Evolutionary conservation across 1,139 yeast species (phyloP).

Genomic region (Suzukiozyma palmioleophila): DNA sequence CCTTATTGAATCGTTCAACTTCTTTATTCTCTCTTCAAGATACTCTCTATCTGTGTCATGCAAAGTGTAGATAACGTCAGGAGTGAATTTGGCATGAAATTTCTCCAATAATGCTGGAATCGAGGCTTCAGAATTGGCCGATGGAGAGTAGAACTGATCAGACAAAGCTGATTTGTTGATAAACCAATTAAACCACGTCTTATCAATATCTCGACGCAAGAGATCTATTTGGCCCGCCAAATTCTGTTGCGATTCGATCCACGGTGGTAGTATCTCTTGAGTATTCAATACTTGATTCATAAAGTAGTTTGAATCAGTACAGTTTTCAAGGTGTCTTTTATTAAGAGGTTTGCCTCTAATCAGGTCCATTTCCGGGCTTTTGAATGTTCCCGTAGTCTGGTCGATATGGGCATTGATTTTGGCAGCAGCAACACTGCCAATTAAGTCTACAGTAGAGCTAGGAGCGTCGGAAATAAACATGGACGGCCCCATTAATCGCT

Average conservation of each 20-base stretch:
- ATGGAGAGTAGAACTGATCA: constrained; percentile 9
- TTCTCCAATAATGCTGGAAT: constrained; percentile 10
- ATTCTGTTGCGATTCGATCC: constrained; percentile 77
- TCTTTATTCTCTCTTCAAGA: constrained; percentile 39
- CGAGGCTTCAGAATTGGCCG: constrained; percentile 13
- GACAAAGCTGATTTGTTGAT: constrained; percentile 19
- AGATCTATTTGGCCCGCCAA: constrained; percentile 42
- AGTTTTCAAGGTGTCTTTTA: constrained; percentile 56
- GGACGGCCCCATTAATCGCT: constrained; percentile 57
- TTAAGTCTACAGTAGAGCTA: constrained; percentile 36
- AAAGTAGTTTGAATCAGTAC: constrained; percentile 39
- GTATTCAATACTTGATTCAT: constrained; percentile 56
- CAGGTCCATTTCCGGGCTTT: constrained; percentile 37
- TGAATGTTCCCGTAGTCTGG: constrained; percentile 58
- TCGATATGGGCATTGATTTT: constrained; percentile 70
- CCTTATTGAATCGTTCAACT: constrained; percentile 57
- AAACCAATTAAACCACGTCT: constrained; percentile 40
- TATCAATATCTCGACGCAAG: constrained; percentile 43
- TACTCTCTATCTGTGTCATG: constrained; percentile 19
- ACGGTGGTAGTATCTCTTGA: constrained; percentile 81
- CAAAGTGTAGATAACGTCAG: constrained; percentile 5
- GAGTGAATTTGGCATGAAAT: constrained; percentile 6
- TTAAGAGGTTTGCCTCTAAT: constrained; percentile 63
- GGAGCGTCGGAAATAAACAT: constrained; percentile 41
- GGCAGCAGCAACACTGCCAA: constrained; percentile 67